Evolutionary conservation across 371 early-diverging fungal genomes (phyloP).

Genomic region (Rhizomucor miehei): DNA sequence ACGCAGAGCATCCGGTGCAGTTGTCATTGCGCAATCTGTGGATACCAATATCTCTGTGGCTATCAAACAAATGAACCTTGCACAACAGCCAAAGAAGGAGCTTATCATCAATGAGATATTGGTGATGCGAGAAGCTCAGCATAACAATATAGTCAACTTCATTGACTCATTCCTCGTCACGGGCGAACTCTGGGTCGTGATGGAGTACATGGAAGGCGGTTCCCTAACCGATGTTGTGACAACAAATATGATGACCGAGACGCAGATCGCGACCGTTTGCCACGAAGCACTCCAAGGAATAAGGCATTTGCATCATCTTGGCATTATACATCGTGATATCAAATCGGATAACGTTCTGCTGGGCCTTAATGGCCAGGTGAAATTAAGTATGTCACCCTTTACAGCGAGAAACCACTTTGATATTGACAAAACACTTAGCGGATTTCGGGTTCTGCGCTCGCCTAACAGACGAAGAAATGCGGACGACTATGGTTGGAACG

Average conservation of each 20-base stretch:
- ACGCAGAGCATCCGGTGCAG: constrained; percentile 84
- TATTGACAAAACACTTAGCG: constrained; percentile 30
- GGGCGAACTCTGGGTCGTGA: constrained; percentile 92
- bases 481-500: constrained; percentile 92
- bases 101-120: constrained; percentile 95
- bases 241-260: constrained; percentile 91
- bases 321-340: constrained; percentile 97
- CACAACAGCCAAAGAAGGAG: constrained; percentile 95
- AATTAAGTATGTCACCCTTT: constrained; percentile 80
- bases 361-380: constrained; percentile 84
- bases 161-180: constrained; percentile 89
- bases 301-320: constrained; percentile 88
- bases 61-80: constrained; percentile 95
- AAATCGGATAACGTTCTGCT: constrained; percentile 96
- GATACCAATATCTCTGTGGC: constrained; percentile 71
- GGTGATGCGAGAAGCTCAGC: constrained; percentile 87
- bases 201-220: constrained; percentile 98
- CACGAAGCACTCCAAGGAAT: constrained; percentile 88
- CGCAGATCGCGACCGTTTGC: constrained; percentile 92
- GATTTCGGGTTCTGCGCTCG: constrained; percentile 97
- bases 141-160: constrained; percentile 95
- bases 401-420: neutral
- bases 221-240: constrained; percentile 92
- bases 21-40: constrained; percentile 71
- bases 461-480: constrained; percentile 66